A percentile compares a stretch with the other conserved stretches of the same genome.
phyloP scores from a whole-genome alignment of 2,329 filamentous ascomycete genomes.

The Sclerotinia nivalis region DNA sequence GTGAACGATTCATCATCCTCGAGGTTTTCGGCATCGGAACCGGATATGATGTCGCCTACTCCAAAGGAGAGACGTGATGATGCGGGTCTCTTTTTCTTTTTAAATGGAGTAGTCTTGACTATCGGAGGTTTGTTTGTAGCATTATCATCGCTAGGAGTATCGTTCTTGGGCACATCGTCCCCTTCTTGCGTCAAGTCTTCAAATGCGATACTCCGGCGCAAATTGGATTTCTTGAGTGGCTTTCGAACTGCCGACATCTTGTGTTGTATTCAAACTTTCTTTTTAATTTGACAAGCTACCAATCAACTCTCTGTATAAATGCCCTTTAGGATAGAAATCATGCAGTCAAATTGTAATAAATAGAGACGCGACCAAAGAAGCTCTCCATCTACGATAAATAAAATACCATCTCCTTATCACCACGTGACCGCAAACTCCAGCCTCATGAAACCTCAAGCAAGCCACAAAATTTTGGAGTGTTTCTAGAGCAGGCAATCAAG shows the following conservation, averaged over 20 bases:
- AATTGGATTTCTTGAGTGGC: slow-evolving; percentile 57
- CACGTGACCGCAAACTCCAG: slow-evolving; percentile 35
- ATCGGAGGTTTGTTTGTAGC: slow-evolving; percentile 46
- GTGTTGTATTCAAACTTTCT: neutral
- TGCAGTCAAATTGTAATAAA: neutral
- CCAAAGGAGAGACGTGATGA: slow-evolving; percentile 76
- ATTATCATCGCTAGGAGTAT: slow-evolving; percentile 17
- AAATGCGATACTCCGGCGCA: slow-evolving; percentile 57
- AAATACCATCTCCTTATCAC: slow-evolving; percentile 29
- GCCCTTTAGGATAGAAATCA: neutral
- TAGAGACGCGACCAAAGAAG: neutral
- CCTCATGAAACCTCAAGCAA: slow-evolving; percentile 23
- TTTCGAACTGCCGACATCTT: slow-evolving; percentile 46
- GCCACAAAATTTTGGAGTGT: slow-evolving; percentile 25
- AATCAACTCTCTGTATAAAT: neutral
- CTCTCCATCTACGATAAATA: slow-evolving; percentile 7
- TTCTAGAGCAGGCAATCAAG: slow-evolving; percentile 13
- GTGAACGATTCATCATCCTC: slow-evolving; percentile 57
- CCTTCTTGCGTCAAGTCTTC: slow-evolving; percentile 40
- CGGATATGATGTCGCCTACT: slow-evolving; percentile 55
- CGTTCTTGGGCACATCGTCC: slow-evolving; percentile 26
- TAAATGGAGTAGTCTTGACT: slow-evolving; percentile 53
- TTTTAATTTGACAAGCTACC: too few species aligned
- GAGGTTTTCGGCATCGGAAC: slow-evolving; percentile 53
- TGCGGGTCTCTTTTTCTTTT: slow-evolving; percentile 67